These are phyloP conservation scores for Penicillium paradoxum DNA, from an alignment of 495 filamentous ascomycete species.

Conservation along the genomic window DNA sequence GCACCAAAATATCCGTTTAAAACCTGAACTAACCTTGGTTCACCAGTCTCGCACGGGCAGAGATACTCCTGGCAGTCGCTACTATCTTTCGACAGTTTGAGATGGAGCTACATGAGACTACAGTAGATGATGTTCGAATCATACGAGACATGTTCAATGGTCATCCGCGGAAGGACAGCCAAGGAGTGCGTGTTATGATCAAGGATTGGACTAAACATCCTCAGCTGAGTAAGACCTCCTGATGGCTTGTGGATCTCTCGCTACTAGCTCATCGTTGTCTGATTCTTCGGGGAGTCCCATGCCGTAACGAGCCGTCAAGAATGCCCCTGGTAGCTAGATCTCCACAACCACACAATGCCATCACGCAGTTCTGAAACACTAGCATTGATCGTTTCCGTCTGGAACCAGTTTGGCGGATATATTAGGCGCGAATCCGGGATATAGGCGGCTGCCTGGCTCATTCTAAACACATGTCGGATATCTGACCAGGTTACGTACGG, in stretches of 20 bases:
- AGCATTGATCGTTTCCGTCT: not conserved
- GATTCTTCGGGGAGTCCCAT: not conserved
- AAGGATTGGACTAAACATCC: not conserved
- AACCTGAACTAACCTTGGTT: not conserved
- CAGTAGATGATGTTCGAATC: slow-evolving; percentile 26
- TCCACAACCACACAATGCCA: not conserved
- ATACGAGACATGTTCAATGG: slow-evolving; percentile 21
- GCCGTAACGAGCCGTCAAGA: not conserved
- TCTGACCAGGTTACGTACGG: not conserved
- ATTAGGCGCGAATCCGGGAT: not conserved
- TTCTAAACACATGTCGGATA: too few relatives aligned
- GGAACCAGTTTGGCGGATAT: not conserved
- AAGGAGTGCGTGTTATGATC: slow-evolving; percentile 12
- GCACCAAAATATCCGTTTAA: not conserved
- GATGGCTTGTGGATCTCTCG: not conserved
- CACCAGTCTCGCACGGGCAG: slow-evolving; percentile 31
- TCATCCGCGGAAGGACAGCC: slow-evolving; percentile 4
- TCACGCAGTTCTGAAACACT: too few relatives aligned
- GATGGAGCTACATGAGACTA: slow-evolving; percentile 36
- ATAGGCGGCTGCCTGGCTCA: not conserved
- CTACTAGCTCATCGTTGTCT: too few relatives aligned
- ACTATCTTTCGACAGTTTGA: slow-evolving; percentile 25
- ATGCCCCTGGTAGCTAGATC: not conserved
- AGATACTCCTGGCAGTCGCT: slow-evolving; percentile 28
- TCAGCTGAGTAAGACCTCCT: too few relatives aligned